These are phyloP conservation scores for Thecaphora frezii DNA, from an alignment of 1,284 basidiomycete species.

Conservation along the genomic window DNA sequence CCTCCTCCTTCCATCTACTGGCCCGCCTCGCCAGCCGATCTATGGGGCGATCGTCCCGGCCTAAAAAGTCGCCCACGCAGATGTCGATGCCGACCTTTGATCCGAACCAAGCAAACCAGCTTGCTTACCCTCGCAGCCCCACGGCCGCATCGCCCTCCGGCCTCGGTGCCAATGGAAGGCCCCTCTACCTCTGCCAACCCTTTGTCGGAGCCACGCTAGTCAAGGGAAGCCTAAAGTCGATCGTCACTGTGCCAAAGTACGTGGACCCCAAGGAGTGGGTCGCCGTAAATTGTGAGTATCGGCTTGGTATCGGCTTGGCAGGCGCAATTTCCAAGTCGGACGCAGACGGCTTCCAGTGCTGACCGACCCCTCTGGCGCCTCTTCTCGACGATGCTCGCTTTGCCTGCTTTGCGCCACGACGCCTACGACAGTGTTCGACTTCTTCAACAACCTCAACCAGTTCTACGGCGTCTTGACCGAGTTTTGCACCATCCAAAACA, in stretches of 20 bases:
- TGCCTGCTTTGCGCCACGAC: slow-evolving; percentile 63
- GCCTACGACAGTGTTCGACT: slow-evolving; percentile 51
- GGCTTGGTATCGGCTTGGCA: too few relatives aligned
- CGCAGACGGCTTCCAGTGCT: slow-evolving; percentile 1
- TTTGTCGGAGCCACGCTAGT: slow-evolving; percentile 96
- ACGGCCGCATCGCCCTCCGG: slow-evolving; percentile 14
- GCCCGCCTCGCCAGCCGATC: slow-evolving; percentile 27
- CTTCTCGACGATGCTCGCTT: not conserved
- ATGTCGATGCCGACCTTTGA: slow-evolving; percentile 43
- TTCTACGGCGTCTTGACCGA: slow-evolving; percentile 95
- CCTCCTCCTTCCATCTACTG: not conserved
- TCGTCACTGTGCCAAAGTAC: slow-evolving; percentile 91
- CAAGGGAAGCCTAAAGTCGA: slow-evolving; percentile 98
- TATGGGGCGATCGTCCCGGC: slow-evolving; percentile 52
- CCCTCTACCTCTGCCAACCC: slow-evolving; percentile 57
- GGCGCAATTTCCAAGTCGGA: too few relatives aligned
- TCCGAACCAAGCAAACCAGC: not conserved
- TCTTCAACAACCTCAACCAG: slow-evolving; percentile 90
- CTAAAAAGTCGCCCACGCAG: slow-evolving; percentile 45
- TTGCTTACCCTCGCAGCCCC: slow-evolving; percentile 14
- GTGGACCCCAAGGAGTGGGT: slow-evolving; percentile 77
- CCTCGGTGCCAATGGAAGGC: slow-evolving; percentile 35
- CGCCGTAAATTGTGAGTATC: slow-evolving; percentile 81
- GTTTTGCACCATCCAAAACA: slow-evolving; percentile 85
- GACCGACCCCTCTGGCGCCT: slow-evolving; percentile 4